A percentile compares a stretch with the other conserved stretches of the same genome.
phyloP scores from a whole-genome alignment of 78 protist species.

The Protostelium mycophagum region DNA sequence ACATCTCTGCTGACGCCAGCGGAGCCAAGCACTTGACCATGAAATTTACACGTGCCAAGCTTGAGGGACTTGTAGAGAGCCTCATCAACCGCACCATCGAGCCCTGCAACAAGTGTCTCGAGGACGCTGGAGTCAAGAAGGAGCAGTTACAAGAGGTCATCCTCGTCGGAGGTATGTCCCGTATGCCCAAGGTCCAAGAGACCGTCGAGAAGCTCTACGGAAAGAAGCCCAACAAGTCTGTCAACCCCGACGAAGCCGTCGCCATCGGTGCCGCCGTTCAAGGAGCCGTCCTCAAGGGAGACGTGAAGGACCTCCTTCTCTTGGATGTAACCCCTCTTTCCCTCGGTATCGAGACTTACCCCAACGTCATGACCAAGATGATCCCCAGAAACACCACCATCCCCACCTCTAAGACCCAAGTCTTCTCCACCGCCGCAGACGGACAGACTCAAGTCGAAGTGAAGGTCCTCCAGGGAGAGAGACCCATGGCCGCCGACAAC shows the following conservation, averaged over 20 bases:
- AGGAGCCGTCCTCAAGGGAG: conserved; percentile 96
- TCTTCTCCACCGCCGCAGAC: conserved; percentile 98
- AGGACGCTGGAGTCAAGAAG: conserved; percentile 87
- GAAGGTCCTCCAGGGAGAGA: conserved; percentile 99
- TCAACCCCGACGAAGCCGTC: conserved; percentile 99
- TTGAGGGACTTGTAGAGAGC: conserved; percentile 78
- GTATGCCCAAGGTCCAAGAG: conserved; percentile 96
- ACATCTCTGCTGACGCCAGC: conserved; percentile 91
- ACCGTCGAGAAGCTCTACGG: conserved; percentile 79
- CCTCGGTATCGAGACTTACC: conserved; percentile 80
- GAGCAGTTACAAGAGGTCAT: conserved; percentile 92
- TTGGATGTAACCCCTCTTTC: conserved; percentile 84
- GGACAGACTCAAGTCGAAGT: conserved; percentile 98
- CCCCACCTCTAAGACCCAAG: conserved; percentile 88
- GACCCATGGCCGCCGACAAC: conserved; percentile 96
- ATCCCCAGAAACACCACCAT: conserved; percentile 91
- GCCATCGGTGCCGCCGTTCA: conserved; percentile 99
- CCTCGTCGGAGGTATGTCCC: conserved; percentile 98
- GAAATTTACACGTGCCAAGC: conserved; percentile 80
- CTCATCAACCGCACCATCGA: conserved; percentile 84
- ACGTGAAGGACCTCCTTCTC: conserved; percentile 42
- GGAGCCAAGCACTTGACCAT: conserved; percentile 95
- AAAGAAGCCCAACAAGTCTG: conserved; percentile 90
- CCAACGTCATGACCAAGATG: conserved; percentile 83
- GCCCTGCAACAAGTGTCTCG: conserved; percentile 89